Evolutionary conservation across 1,139 yeast species (phyloP).

Genomic region (Saccharomyces hybrid): DNA sequence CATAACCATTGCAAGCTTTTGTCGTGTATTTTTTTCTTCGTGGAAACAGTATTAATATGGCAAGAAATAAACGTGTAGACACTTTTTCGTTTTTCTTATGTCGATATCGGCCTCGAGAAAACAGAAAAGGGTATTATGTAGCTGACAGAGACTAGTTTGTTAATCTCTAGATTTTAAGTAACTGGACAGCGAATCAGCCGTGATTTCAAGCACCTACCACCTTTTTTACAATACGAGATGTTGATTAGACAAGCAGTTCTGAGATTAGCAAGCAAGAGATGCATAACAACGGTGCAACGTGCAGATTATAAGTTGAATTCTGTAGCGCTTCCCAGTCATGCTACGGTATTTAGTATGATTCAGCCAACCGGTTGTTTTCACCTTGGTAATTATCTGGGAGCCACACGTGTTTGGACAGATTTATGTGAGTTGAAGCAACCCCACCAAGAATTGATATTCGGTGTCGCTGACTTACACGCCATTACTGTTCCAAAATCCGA

Average conservation of each 20-base stretch:
- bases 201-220: neutral
- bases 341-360: constrained; percentile 54
- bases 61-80: neutral
- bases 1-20: neutral
- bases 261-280: neutral
- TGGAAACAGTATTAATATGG: neutral
- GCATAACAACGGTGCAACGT: constrained; percentile 15
- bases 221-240: constrained; percentile 7
- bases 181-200: constrained; percentile 22
- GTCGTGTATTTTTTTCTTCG: neutral
- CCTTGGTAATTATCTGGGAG: constrained; percentile 89
- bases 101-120: neutral
- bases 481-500: constrained; percentile 62
- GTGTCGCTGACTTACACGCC: constrained; percentile 90
- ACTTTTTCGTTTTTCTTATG: constrained; percentile 11
- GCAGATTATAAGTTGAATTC: constrained; percentile 17
- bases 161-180: neutral
- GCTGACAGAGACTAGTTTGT: neutral
- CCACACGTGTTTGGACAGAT: constrained; percentile 75
- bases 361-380: constrained; percentile 95
- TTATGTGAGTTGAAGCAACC: constrained; percentile 38
- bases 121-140: constrained; percentile 16
- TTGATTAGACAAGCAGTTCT: neutral
- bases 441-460: constrained; percentile 47
- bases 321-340: constrained; percentile 23